Base-by-base conservation (phyloP, 2,329 filamentous ascomycete genomes). In the Fonsecaea nubica region DNA sequence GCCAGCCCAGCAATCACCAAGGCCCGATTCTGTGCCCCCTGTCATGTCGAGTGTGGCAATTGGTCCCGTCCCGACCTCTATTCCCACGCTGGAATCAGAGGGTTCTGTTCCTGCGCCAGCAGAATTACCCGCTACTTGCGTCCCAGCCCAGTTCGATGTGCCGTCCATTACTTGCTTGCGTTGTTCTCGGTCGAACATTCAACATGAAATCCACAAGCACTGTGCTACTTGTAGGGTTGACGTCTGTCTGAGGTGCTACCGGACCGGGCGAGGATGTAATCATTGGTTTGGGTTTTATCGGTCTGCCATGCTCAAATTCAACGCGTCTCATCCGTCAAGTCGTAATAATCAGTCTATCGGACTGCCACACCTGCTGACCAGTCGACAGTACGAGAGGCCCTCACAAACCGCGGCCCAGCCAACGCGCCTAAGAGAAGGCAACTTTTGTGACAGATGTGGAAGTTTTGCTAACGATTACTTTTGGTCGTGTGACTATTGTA, bases 231-330 rank as follows among this genome's bases (percentile, higher is more conserved):
- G 94, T 77, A 82, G 86, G 15, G 80, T 84, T 5, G 92, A 93
- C 75, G 82, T 97, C 10, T 98, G 94, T 74, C 79, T 91, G 1
- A 84, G 84, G 69, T 98, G 94, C 80, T 97, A 96, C 76, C 88
- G 92, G 33, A 76, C 81, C 12, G 89, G 90, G 8, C 86, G 86
- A 74, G 93, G 93, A 10, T 98, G 94, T 76, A 83, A 87, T 18
- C 87, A 95, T 75, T 97, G 93, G 92, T 93, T 90, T 72, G 93
- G 94, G 1, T 97, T 97, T 76, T 92, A 92, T 2, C 84, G 90
- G 72, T 85, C 86, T 4, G 92, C 92, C 0, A 86, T 87, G 80
- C 80, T 80, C 54, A 87, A 85, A 67, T 94, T 90, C 83, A 87
- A 91, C 65, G 82, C 82, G 72, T 76, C 79, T 72, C 40, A 80